Evolutionary conservation across 495 filamentous ascomycete species (phyloP), one percentile per base, ranked within the genome.

Genomic region (Penicillium argentinense): DNA sequence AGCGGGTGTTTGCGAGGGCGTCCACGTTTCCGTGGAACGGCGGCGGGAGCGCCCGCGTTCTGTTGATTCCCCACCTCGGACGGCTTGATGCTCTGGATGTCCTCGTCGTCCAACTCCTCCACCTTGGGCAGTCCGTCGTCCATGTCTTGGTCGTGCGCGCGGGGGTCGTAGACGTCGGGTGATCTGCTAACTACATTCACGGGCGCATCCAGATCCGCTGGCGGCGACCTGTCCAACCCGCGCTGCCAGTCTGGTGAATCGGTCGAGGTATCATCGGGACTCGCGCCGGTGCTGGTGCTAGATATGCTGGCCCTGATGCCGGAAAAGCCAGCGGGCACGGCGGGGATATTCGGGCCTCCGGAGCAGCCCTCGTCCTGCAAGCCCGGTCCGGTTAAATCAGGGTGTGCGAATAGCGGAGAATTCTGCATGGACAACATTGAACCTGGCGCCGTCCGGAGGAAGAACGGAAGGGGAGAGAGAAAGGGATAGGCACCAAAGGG

Each of bases 1-100:
- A 86, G 71, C 12, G 89, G 89, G 59, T 95, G 82, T 69, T 95
- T 95, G 68, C 91, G 75, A 41, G 91, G 91, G 17, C 91, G 82
- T 17, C 91, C 91, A 61, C 91, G 80, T 70, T 73, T 74, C 63
- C 70, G 70, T 68, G 70, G 70, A 54, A 72, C 62, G 27, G 64
- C 43, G 38, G 56, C 70, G 64, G 68, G 62, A 59, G 49, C 58
- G 45, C 54, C 68, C 66, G 64, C 42, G 50, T 53, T 36, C 34
- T 58, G 43, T 9, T 33, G 47, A 14, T 39, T 25, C 59, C 61
- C 69, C 56, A 60, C 62, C 27, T 61, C 65, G 9, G 60, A 49
- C 3, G 60, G 45, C 46, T 71, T 72, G 53, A 71, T 65, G 51
- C 51, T 58, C 21, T 63, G 59, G n/a, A 74, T 41, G 22, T 64